phyloP scores from a whole-genome alignment of 2,329 filamentous ascomycete genomes.

The Aspergillus versicolor region DNA sequence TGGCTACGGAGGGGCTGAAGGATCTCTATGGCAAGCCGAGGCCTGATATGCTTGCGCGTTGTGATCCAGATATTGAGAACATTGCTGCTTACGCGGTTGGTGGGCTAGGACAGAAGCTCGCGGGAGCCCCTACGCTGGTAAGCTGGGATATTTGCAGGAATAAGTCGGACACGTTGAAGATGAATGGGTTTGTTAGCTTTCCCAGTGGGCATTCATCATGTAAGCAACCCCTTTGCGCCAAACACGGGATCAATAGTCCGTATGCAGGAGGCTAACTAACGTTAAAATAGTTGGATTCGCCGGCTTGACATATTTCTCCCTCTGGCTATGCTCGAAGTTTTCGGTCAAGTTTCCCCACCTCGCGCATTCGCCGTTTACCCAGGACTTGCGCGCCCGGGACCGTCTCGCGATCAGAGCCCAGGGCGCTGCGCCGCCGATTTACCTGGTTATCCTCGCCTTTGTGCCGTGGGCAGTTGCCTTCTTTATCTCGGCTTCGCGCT shows the following conservation, averaged over 20 bases:
- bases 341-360: conserved; percentile 48
- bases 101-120: conserved; percentile 53
- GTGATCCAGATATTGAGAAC: conserved; percentile 69
- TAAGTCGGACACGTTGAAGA: conserved; percentile 55
- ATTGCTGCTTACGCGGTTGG: conserved; percentile 63
- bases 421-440: conserved; percentile 79
- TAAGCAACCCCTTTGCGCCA: conserved; percentile 31
- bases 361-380: conserved; percentile 27
- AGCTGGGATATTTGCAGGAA: conserved; percentile 74
- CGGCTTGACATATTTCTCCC: conserved; percentile 78
- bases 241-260: neutral
- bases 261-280: conserved; percentile 4
- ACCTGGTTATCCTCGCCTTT: conserved; percentile 68
- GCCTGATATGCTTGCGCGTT: conserved; percentile 67
- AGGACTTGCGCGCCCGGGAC: conserved; percentile 21
- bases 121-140: conserved; percentile 66
- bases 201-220: conserved; percentile 74
- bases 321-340: conserved; percentile 72
- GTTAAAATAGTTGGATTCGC: conserved; percentile 62
- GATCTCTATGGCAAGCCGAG: conserved; percentile 65
- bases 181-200: conserved; percentile 84
- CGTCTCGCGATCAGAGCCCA: conserved; percentile 61
- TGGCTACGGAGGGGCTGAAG: conserved; percentile 85
- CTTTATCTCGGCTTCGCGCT: conserved; percentile 82
- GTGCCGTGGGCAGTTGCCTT: conserved; percentile 72